Percentiles rank a stretch among this genome's conserved stretches.
Conservation (phyloP, 164 flowering plant genomes). For the Annona squamosa region DNA sequence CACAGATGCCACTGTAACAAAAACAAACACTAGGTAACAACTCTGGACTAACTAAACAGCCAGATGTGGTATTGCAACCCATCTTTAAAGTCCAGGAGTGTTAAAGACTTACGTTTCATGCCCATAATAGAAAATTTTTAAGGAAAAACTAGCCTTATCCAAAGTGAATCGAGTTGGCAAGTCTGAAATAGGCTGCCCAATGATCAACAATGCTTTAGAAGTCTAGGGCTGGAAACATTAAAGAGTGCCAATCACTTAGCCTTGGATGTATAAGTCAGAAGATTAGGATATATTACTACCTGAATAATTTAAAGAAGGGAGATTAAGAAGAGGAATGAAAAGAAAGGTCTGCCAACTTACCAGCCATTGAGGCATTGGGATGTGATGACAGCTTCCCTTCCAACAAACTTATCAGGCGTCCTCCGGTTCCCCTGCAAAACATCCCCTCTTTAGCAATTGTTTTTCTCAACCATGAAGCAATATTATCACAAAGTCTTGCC, state of each 20-base stretch:
- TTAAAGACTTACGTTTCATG: no score
- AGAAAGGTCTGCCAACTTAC: slow-evolving; percentile 34
- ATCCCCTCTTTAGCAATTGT: slow-evolving; percentile 8
- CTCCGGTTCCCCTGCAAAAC: slow-evolving; percentile 82
- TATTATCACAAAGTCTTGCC: slow-evolving; percentile 1
- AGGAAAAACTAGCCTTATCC: no score
- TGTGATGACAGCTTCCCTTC: slow-evolving; percentile 89
- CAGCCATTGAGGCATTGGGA: slow-evolving; percentile 97
- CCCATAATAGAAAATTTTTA: no score
- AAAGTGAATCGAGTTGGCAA: background rate
- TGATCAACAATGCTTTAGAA: background rate
- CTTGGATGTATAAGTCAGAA: background rate
- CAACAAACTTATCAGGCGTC: slow-evolving; percentile 93
- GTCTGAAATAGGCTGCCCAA: background rate
- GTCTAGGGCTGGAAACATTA: background rate
- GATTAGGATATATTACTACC: background rate
- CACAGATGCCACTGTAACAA: no score
- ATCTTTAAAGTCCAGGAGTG: no score
- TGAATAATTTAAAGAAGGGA: background rate
- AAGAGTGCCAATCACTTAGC: background rate
- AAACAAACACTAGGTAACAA: no score
- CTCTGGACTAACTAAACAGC: no score
- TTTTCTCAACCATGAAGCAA: background rate
- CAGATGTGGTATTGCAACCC: no score
- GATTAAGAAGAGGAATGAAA: background rate